phyloP scores from a whole-genome alignment of 1,284 basidiomycete species.

The Marasmius sp. region DNA sequence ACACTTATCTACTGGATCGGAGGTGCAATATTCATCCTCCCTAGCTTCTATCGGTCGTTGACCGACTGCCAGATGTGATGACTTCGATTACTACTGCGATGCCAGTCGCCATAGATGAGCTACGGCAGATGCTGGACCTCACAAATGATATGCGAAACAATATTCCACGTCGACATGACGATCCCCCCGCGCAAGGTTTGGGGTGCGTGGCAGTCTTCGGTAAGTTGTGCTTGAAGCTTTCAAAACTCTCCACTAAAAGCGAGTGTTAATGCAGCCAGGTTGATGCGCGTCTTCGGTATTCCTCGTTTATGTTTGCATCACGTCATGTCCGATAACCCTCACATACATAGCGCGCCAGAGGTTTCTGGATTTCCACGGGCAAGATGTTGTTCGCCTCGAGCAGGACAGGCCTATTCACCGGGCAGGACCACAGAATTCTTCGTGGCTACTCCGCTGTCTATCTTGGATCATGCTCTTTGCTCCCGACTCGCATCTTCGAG shows the following conservation, averaged over 20 bases:
- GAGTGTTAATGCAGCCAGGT: constrained; percentile 30
- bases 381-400: constrained; percentile 48
- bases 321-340: not conserved
- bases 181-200: constrained; percentile 6
- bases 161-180: constrained; percentile 3
- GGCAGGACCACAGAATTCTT: constrained; percentile 16
- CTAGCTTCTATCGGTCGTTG: not conserved
- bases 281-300: constrained; percentile 45
- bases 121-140: constrained; percentile 32
- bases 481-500: constrained; percentile 35
- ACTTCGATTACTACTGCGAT: constrained; percentile 44
- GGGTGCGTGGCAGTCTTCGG: constrained; percentile 32
- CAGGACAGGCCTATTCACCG: constrained; percentile 40
- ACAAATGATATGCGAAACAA: constrained; percentile 36
- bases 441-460: constrained; percentile 16
- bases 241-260: not conserved
- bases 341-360: constrained; percentile 34
- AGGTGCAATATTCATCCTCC: constrained; percentile 31
- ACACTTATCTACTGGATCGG: constrained; percentile 46
- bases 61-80: constrained; percentile 28
- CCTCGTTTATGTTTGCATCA: constrained; percentile 11
- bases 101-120: constrained; percentile 35
- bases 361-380: constrained; percentile 53
- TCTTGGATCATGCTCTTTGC: constrained; percentile 39
- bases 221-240: constrained; percentile 18